Conservation (phyloP, 176 grass and related monocot genomes). For the Paspalum notatum region DNA sequence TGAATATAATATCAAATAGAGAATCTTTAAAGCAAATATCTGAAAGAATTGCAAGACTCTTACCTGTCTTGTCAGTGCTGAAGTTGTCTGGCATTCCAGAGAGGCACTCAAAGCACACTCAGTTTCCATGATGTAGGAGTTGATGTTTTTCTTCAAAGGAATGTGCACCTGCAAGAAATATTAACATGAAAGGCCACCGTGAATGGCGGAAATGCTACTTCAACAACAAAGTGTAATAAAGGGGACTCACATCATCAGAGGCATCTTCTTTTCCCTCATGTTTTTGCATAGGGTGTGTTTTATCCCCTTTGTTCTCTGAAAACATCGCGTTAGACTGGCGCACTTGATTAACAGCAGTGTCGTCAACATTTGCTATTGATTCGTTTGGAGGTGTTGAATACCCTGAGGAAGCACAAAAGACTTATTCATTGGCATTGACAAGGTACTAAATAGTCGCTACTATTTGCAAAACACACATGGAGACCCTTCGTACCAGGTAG, state of each 20-base stretch:
- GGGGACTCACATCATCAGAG: background rate
- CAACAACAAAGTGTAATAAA: background rate
- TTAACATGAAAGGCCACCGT: background rate
- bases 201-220: background rate
- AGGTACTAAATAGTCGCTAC: background rate
- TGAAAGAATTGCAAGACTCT: constrained; percentile 7
- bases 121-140: background rate
- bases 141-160: background rate
- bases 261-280: background rate
- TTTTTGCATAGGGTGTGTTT: no score
- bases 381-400: background rate
- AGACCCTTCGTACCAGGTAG: background rate
- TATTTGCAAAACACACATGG: background rate
- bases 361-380: no score
- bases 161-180: background rate
- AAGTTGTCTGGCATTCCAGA: constrained; percentile 15
- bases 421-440: background rate
- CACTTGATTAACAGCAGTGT: no score
- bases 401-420: background rate
- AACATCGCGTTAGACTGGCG: no score
- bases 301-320: no score
- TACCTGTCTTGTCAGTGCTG: background rate
- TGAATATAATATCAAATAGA: constrained; percentile 28
- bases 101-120: constrained; percentile 15
- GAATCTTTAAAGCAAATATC: background rate